Conservation (phyloP, 2,329 filamentous ascomycete genomes). For the Colletotrichum chrysophilum region DNA sequence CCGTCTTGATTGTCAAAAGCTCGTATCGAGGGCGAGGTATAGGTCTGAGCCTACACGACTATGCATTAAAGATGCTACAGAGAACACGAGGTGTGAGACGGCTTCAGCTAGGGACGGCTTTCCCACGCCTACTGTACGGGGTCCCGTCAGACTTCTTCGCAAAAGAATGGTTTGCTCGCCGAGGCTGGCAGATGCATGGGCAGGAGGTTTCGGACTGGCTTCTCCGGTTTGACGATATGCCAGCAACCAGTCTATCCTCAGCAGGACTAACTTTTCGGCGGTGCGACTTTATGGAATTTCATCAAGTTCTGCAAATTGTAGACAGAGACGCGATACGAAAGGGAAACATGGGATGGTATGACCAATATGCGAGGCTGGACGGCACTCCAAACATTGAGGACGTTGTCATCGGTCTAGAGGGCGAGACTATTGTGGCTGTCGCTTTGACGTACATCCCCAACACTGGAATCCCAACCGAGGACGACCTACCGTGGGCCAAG, state of each 20-base stretch:
- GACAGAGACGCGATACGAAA: conserved; percentile 51
- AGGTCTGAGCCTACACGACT: conserved; percentile 56
- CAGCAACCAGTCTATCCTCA: conserved; percentile 41
- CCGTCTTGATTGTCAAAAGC: conserved; percentile 56
- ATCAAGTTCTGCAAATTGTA: conserved; percentile 54
- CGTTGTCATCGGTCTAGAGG: conserved; percentile 58
- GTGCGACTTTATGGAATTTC: conserved; percentile 51
- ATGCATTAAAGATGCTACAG: conserved; percentile 54
- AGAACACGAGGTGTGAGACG: conserved; percentile 57
- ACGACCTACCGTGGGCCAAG: conserved; percentile 61
- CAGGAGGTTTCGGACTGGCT: conserved; percentile 58
- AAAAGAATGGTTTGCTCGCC: conserved; percentile 58
- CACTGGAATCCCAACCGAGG: conserved; percentile 48
- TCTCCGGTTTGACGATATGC: conserved; percentile 56
- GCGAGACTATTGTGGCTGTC: conserved; percentile 52
- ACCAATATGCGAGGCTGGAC: conserved; percentile 60
- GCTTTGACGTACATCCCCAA: conserved; percentile 59
- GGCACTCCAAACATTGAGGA: conserved; percentile 54
- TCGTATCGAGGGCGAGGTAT: conserved; percentile 54
- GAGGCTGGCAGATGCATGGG: conserved; percentile 55
- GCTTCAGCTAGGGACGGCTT: conserved; percentile 62
- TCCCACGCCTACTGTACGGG: conserved; percentile 63
- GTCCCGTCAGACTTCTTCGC: conserved; percentile 47
- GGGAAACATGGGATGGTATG: conserved; percentile 61
- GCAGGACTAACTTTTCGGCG: conserved; percentile 47